These are phyloP conservation scores for Lactarius hengduanensis DNA, from an alignment of 768 basidiomycete genomes.

Conservation along the genomic window DNA sequence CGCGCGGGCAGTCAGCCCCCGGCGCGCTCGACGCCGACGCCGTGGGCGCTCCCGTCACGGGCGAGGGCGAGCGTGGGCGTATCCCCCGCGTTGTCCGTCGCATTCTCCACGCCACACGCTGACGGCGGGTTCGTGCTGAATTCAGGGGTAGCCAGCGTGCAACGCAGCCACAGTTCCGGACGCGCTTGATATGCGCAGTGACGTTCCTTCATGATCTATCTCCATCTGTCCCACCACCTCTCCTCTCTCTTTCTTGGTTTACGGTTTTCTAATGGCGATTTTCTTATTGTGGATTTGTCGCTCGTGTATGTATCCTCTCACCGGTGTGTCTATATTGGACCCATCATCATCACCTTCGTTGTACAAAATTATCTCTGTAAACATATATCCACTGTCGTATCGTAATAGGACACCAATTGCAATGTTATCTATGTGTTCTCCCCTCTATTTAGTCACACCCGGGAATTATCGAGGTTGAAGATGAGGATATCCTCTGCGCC, in stretches of 20 bases:
- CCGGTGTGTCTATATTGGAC: background rate
- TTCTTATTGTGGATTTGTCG: constrained; percentile 1
- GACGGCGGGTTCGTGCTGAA: constrained; percentile 26
- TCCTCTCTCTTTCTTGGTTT: constrained; percentile 1
- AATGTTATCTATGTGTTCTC: constrained; percentile 2
- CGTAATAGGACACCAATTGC: constrained; percentile 4
- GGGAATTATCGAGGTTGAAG: constrained; percentile 89
- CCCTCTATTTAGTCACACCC: constrained; percentile 52
- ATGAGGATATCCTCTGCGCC: constrained; percentile 93
- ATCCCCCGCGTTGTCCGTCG: constrained; percentile 22
- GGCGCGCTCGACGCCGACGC: constrained; percentile 15
- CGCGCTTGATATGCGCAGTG: background rate
- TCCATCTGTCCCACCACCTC: constrained; percentile 15
- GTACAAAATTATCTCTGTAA: constrained; percentile 10
- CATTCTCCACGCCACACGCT: constrained; percentile 12
- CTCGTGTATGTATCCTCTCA: constrained; percentile 12
- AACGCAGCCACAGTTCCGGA: constrained; percentile 19
- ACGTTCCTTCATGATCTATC: background rate
- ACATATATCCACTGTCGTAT: constrained; percentile 10
- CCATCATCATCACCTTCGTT: background rate
- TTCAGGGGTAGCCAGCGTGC: background rate
- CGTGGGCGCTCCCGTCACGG: constrained; percentile 22
- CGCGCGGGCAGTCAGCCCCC: constrained; percentile 29
- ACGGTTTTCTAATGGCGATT: constrained; percentile 19
- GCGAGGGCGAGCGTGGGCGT: constrained; percentile 23